Base-by-base conservation (phyloP, 108 stramenopile species). In the Cyclotella choctawhatcheeana region DNA sequence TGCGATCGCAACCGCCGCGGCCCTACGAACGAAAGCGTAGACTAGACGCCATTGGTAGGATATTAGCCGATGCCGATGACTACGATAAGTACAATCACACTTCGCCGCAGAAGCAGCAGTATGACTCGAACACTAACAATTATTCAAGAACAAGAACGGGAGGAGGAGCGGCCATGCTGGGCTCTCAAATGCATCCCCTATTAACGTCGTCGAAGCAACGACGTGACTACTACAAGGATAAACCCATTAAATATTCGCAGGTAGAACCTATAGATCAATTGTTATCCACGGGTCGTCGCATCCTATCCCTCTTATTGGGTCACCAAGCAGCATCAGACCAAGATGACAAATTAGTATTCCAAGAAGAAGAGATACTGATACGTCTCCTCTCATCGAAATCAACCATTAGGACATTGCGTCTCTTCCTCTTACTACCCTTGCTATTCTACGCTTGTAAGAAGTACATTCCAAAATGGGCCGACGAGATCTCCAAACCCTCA, bases 331-430 rank as follows among this genome's bases (percentile, higher is more conserved):
- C n/a, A n/a, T n/a, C n/a, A n/a, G n/a, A n/a, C n/a, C n/a, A n/a
- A n/a, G n/a, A n/a, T n/a, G n/a, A n/a, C n/a, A n/a, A n/a, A n/a
- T n/a, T n/a, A n/a, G n/a, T 45, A 58, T 60, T 29, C 58, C 48
- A 60, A 71, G 68, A 77, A 56, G 76, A 69, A 37, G 62, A 69
- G 27, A 64, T 69, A 60, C 44, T 77, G 4, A 33, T 51, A 18
- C 53, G 50, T 24, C 48, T 78, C 26, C 64, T 71, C 48, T 78
- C 77, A 14, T 63, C 69, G 58, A 71, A 78, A 32, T 71, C 77
- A 34, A 65, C 76, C 21, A 35, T 58, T 29, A 69, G 77, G 33
- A 67, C 64, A 4, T 58, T 78, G 1, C 77, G 77, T 24, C 61
- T 78, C 43, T 67, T 78, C 34, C 26, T 78, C 2, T 33, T 78